Percentiles rank a stretch among this genome's conserved stretches.
Evolutionary conservation across 495 filamentous ascomycete species (phyloP).

Genomic region (Durotheca rogersii): DNA sequence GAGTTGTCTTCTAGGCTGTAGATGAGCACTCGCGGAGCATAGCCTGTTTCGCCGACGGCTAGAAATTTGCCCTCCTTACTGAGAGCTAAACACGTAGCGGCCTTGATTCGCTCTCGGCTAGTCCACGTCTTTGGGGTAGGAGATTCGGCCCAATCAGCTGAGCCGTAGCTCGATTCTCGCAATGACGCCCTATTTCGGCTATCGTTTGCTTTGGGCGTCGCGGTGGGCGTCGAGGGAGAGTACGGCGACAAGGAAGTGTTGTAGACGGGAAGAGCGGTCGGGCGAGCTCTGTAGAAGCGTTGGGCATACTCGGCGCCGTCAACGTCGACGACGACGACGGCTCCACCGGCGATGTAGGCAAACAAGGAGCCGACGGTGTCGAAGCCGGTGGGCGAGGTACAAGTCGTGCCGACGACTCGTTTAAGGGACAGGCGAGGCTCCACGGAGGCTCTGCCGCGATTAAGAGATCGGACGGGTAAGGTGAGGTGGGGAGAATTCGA

Average conservation of each 20-base stretch:
- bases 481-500: slow-evolving; percentile 72
- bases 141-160: slow-evolving; percentile 58
- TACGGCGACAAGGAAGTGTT: slow-evolving; percentile 41
- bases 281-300: slow-evolving; percentile 85
- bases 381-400: slow-evolving; percentile 80
- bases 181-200: slow-evolving; percentile 59
- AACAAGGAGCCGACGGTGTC: slow-evolving; percentile 77
- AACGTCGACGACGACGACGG: slow-evolving; percentile 84
- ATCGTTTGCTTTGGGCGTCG: slow-evolving; percentile 67
- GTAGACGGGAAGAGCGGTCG: slow-evolving; percentile 68
- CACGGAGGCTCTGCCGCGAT: slow-evolving; percentile 48
- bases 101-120: slow-evolving; percentile 85
- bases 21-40: slow-evolving; percentile 85
- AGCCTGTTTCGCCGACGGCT: slow-evolving; percentile 94
- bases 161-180: slow-evolving; percentile 55
- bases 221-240: slow-evolving; percentile 50
- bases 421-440: slow-evolving; percentile 67
- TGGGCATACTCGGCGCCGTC: slow-evolving; percentile 74
- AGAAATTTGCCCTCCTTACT: slow-evolving; percentile 87
- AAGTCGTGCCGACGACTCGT: slow-evolving; percentile 86
- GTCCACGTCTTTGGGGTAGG: slow-evolving; percentile 72
- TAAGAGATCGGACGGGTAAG: slow-evolving; percentile 62
- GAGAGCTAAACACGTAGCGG: slow-evolving; percentile 91
- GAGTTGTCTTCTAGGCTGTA: slow-evolving; percentile 79
- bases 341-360: slow-evolving; percentile 87